phyloP scores from a whole-genome alignment of 345 rosid species.

The Lepidium sativum region DNA sequence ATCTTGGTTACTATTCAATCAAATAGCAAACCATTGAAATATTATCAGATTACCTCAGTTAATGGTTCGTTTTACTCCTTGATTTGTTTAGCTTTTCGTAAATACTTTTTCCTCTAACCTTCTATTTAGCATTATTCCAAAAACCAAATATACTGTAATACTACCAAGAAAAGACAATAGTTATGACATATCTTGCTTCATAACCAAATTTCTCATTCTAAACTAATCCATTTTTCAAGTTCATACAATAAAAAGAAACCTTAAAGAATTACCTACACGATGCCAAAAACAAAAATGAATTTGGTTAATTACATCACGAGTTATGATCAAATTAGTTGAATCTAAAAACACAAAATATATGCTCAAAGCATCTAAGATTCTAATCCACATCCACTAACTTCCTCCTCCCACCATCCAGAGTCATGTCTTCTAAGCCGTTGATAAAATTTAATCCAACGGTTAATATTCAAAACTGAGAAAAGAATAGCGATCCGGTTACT shows the following conservation, averaged over 20 bases:
- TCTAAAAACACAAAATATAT: conserved; percentile 60
- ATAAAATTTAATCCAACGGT: conserved; percentile 47
- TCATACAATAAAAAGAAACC: conserved; percentile 34
- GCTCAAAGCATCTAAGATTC: conserved; percentile 16
- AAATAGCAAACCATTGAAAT: background rate
- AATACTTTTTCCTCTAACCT: background rate
- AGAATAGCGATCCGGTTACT: conserved; percentile 40
- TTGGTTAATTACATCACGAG: conserved; percentile 20
- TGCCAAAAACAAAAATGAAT: conserved; percentile 23
- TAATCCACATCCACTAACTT: conserved; percentile 15
- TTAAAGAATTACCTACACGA: conserved; percentile 31
- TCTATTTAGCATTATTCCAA: background rate
- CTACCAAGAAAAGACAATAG: conserved; percentile 37
- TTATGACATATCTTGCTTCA: conserved; percentile 44
- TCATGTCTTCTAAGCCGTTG: conserved; percentile 30
- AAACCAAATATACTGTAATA: conserved; percentile 13
- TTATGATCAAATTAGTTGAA: conserved; percentile 33
- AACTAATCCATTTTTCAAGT: background rate
- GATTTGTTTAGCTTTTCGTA: background rate
- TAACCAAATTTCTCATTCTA: conserved; percentile 22
- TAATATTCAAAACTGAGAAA: conserved; percentile 36
- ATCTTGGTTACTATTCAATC: background rate
- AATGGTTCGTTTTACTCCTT: background rate
- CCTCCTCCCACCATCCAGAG: background rate
- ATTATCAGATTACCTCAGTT: background rate